Evolutionary conservation across 306 rosid genomes (phyloP).

Genomic region (Aeschynomene evenia): DNA sequence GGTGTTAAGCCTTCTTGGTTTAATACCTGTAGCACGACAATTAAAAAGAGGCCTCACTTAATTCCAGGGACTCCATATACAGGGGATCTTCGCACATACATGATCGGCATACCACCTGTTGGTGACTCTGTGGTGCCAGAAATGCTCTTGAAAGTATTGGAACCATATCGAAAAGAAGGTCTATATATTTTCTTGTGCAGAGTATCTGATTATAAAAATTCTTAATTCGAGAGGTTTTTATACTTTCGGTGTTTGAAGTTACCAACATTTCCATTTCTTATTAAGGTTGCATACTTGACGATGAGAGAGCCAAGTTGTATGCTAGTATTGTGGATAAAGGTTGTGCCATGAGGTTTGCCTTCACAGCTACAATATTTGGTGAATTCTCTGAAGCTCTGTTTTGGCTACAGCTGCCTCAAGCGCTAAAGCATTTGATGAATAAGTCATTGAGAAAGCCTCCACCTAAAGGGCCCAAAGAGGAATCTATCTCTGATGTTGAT

Average conservation of each 20-base stretch:
- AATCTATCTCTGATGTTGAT: conserved; percentile 56
- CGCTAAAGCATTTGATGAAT: conserved; percentile 71
- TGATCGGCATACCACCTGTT: conserved; percentile 66
- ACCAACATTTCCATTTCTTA: conserved; percentile 33
- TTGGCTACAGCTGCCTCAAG: conserved; percentile 90
- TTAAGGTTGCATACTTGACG: conserved; percentile 88
- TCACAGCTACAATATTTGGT: conserved; percentile 89
- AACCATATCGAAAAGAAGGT: conserved; percentile 96
- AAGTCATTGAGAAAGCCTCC: conserved; percentile 65
- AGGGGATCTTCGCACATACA: conserved; percentile 83
- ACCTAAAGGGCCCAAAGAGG: conserved; percentile 36
- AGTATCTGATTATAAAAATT: conserved; percentile 24
- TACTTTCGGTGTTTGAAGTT: conserved; percentile 29
- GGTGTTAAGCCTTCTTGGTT: conserved; percentile 97
- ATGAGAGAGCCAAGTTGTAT: conserved; percentile 86
- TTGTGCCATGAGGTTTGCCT: conserved; percentile 78
- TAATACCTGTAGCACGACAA: conserved; percentile 74
- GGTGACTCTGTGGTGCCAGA: conserved; percentile 95
- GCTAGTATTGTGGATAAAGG: conserved; percentile 81
- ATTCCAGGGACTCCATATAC: conserved; percentile 71
- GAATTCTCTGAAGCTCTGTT: conserved; percentile 91
- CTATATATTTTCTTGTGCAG: conserved; percentile 24
- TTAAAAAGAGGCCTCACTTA: conserved; percentile 74
- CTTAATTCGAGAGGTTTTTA: conserved; percentile 21
- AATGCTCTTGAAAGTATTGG: conserved; percentile 86